These are phyloP conservation scores for Macaranga tanarius DNA, from an alignment of 441 rosid species.

Conservation along the genomic window DNA sequence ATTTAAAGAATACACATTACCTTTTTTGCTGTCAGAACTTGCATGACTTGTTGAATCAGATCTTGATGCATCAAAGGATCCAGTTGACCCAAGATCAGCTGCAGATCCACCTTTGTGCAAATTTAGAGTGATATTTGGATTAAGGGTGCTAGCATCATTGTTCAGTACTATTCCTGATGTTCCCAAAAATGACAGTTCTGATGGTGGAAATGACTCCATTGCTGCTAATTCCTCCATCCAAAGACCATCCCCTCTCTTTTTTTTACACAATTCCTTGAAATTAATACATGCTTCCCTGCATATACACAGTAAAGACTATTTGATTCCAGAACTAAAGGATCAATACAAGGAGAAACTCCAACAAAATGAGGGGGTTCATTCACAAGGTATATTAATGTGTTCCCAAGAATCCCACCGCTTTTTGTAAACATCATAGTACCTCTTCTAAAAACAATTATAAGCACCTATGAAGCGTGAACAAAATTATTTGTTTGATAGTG, in stretches of 20 bases:
- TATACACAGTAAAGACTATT: conserved; percentile 18
- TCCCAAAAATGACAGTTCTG: conserved; percentile 50
- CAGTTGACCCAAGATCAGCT: conserved; percentile 35
- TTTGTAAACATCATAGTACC: background rate
- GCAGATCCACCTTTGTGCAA: conserved; percentile 24
- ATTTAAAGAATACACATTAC: conserved; percentile 33
- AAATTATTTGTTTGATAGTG: background rate
- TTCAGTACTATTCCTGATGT: conserved; percentile 62
- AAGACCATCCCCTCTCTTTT: conserved; percentile 70
- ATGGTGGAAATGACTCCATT: conserved; percentile 59
- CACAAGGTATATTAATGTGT: background rate
- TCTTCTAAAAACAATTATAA: background rate
- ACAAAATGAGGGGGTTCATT: background rate
- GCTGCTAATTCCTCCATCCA: conserved; percentile 91
- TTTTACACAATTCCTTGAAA: conserved; percentile 72
- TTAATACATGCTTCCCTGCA: conserved; percentile 69
- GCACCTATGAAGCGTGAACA: background rate
- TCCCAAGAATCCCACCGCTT: background rate
- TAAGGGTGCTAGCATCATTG: conserved; percentile 40
- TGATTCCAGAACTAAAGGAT: conserved; percentile 15
- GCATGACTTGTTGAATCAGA: conserved; percentile 38
- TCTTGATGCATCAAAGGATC: conserved; percentile 33
- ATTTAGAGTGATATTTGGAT: conserved; percentile 29
- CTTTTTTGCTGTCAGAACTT: conserved; percentile 47
- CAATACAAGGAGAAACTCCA: background rate